Conservation (phyloP, 202 grass and related monocot genomes). For the Panicum virgatum region DNA sequence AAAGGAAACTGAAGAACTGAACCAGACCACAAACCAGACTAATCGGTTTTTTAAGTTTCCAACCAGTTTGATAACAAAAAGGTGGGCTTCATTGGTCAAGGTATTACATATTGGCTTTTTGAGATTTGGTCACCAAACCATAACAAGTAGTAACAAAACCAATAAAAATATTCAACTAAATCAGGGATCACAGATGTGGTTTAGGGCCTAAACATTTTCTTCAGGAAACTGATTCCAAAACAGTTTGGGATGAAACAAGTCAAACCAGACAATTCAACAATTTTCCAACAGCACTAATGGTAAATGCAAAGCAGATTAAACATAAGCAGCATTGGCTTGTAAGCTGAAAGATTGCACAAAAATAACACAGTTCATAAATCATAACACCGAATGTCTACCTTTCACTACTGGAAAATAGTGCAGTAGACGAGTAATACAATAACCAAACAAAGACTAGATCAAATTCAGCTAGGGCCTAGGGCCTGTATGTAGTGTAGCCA, state of each 20-base stretch:
- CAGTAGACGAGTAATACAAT: neutral
- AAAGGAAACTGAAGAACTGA: neutral
- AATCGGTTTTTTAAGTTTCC: neutral
- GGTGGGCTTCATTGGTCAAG: too few relatives aligned
- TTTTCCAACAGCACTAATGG: constrained; percentile 7
- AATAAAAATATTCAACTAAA: neutral
- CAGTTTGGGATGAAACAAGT: neutral
- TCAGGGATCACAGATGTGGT: neutral
- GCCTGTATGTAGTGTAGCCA: neutral
- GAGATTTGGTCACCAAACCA: neutral
- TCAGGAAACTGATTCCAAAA: neutral
- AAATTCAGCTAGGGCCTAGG: constrained; percentile 15
- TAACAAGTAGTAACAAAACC: neutral
- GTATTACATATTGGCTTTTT: neutral
- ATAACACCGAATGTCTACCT: constrained; percentile 25
- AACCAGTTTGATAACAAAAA: too few relatives aligned
- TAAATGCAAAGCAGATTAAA: constrained; percentile 25
- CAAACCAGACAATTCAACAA: neutral
- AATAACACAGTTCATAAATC: constrained; percentile 11
- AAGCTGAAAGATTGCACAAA: constrained; percentile 1
- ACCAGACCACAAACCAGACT: neutral
- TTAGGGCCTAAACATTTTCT: constrained; percentile 1
- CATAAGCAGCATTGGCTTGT: neutral
- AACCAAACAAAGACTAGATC: constrained; percentile 15
- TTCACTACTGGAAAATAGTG: constrained; percentile 14